Percentiles rank a stretch among this genome's conserved stretches.
Evolutionary conservation across 495 filamentous ascomycete genomes (phyloP).

Genomic region (Parathielavia appendiculata): DNA sequence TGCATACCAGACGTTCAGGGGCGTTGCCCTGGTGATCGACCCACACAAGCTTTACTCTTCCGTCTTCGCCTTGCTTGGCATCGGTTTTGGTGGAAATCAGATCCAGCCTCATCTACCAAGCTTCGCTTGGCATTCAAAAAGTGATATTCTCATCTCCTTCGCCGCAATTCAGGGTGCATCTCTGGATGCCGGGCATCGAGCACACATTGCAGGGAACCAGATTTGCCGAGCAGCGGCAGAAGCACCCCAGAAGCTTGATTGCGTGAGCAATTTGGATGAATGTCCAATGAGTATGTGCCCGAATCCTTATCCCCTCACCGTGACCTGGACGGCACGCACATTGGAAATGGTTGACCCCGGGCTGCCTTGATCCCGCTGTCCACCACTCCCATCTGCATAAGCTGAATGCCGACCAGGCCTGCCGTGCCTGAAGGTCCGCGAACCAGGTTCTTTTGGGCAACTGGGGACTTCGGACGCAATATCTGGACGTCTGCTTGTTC

Average conservation of each 20-base stretch:
- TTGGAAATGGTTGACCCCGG: not conserved
- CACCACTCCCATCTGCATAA: not conserved
- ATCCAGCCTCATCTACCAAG: not conserved
- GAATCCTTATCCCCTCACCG: not conserved
- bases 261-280: conserved; percentile 25
- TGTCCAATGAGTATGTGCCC: conserved; percentile 12
- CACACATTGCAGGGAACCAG: not conserved
- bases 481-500: not conserved
- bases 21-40: conserved; percentile 1
- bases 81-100: not conserved
- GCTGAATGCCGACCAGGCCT: not conserved
- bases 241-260: conserved; percentile 4
- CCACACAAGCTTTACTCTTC: not conserved
- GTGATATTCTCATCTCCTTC: not conserved
- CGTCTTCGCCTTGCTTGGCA: not conserved
- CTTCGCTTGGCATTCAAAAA: not conserved
- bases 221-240: conserved; percentile 15
- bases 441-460: conserved; percentile 4
- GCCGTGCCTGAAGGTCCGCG: not conserved
- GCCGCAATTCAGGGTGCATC: not conserved
- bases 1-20: not conserved
- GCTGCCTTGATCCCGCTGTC: conserved; percentile 3
- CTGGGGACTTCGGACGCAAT: conserved; percentile 1
- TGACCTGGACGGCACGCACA: not conserved
- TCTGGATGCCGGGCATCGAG: not conserved